Evolutionary conservation across 2,329 filamentous ascomycete species (phyloP).

Genomic region (Blastomyces parvus): DNA sequence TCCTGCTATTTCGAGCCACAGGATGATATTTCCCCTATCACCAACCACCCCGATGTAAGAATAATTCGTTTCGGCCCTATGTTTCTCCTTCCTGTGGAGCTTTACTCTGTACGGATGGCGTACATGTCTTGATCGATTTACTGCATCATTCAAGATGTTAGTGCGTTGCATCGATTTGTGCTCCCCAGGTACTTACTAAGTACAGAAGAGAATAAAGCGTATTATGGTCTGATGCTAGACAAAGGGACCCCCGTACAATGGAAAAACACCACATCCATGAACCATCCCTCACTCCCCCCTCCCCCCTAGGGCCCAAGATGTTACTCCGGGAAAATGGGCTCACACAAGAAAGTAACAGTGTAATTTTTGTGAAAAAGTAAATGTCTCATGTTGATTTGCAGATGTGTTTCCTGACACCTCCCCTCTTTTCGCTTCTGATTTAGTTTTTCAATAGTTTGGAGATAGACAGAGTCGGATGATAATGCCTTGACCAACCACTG

Average conservation of each 20-base stretch:
- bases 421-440: neutral
- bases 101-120: neutral
- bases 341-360: neutral
- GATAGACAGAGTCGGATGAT: neutral
- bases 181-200: neutral
- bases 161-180: neutral
- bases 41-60: too few species aligned
- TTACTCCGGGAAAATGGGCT: neutral
- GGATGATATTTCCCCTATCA: too few species aligned
- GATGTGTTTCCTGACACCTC: neutral
- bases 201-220: neutral
- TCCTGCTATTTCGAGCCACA: constrained; percentile 2
- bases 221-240: neutral
- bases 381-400: neutral
- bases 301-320: neutral
- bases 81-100: neutral
- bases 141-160: neutral
- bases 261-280: neutral
- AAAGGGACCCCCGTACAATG: neutral
- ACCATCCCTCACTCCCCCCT: neutral
- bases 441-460: neutral
- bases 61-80: neutral
- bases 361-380: neutral
- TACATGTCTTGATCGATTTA: neutral
- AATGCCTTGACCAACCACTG: neutral